Percentiles rank a stretch among this genome's conserved stretches.
Evolutionary conservation across 2,329 filamentous ascomycete species (phyloP).

Genomic region (Pseudogymnoascus sp.): DNA sequence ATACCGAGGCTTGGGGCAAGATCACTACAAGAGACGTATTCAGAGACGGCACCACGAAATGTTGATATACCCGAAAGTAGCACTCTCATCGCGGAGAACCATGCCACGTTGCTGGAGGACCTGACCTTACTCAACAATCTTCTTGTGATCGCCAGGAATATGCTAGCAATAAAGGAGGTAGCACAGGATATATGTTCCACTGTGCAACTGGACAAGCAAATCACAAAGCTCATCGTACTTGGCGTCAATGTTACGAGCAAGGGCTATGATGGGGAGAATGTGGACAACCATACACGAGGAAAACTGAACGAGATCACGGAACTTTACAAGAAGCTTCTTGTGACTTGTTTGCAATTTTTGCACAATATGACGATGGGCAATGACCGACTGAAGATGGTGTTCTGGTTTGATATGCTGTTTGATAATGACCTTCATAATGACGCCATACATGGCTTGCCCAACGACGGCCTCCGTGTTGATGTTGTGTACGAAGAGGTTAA

Average conservation of each 20-base stretch:
- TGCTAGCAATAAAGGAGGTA: conserved; percentile 57
- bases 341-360: conserved; percentile 58
- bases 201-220: conserved; percentile 58
- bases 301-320: conserved; percentile 59
- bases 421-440: conserved; percentile 50
- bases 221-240: conserved; percentile 58
- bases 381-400: conserved; percentile 62
- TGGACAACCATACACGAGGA: conserved; percentile 48
- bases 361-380: conserved; percentile 66
- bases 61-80: conserved; percentile 57
- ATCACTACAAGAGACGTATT: conserved; percentile 49
- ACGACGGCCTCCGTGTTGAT: conserved; percentile 44
- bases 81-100: conserved; percentile 55
- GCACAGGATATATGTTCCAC: conserved; percentile 60
- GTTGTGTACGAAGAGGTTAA: conserved; percentile 53
- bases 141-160: conserved; percentile 59
- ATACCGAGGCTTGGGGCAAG: conserved; percentile 54
- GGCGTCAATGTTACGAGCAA: conserved; percentile 63
- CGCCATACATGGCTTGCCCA: conserved; percentile 41
- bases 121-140: conserved; percentile 58
- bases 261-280: conserved; percentile 56
- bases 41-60: conserved; percentile 47
- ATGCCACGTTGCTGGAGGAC: conserved; percentile 53
- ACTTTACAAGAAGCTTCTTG: conserved; percentile 59
- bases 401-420: conserved; percentile 60